phyloP scores from a whole-genome alignment of 441 rosid genomes.

The Bruguiera hainesii region DNA sequence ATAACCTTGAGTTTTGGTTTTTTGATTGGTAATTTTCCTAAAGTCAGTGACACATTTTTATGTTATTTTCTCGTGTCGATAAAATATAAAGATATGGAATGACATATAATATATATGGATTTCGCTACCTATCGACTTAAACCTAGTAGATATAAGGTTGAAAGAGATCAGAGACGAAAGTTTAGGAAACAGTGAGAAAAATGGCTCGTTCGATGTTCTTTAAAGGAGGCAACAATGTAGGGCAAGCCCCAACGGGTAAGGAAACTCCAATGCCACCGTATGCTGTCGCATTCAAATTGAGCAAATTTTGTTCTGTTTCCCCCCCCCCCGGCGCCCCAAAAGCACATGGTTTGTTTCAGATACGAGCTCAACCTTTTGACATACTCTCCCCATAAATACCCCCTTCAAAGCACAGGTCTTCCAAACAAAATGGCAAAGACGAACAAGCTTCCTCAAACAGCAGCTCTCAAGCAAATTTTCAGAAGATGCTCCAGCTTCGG shows the following conservation, averaged over 20 bases:
- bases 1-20: too few species aligned
- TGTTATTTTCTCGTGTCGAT: too few species aligned
- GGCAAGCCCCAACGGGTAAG: conserved; percentile 30
- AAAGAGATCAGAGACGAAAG: conserved; percentile 11
- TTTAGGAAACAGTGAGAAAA: conserved; percentile 16
- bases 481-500: conserved; percentile 76
- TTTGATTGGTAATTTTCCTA: too few species aligned
- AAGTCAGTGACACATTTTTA: too few species aligned
- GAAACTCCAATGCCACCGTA: conserved; percentile 2
- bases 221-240: conserved; percentile 27
- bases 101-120: too few species aligned
- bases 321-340: too few species aligned
- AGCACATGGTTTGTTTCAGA: too few species aligned
- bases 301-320: too few species aligned
- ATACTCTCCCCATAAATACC: conserved; percentile 39
- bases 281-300: too few species aligned
- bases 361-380: too few species aligned
- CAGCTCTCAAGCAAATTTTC: conserved; percentile 48
- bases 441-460: conserved; percentile 37
- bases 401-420: conserved; percentile 5
- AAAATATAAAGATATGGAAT: too few species aligned
- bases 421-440: conserved; percentile 35
- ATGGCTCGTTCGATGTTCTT: conserved; percentile 41
- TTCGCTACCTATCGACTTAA: too few species aligned
- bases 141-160: neutral